Evolutionary conservation across 2,329 filamentous ascomycete genomes (phyloP), one percentile per base, ranked within the genome.

Genomic region (Aspergillus ibericus): DNA sequence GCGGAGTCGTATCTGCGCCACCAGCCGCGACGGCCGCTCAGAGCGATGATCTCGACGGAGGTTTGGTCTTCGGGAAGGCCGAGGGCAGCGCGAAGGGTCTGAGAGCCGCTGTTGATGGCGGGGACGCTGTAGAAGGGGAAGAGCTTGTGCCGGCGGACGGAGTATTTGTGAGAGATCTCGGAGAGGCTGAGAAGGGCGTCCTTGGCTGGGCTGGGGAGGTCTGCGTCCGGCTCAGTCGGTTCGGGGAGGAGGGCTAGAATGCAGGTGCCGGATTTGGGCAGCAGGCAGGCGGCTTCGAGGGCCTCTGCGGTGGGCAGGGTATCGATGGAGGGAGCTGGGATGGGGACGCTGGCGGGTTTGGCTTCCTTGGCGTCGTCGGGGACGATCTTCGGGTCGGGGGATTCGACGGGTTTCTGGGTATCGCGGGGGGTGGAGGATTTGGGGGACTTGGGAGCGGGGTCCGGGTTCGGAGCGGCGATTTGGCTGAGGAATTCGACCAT

Each of bases 21-120:
- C 95, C 95, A 99, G 42, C 85, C 83, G 55, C 92, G 87, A 69
- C 93, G 92, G 32, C 85, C 89, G 74, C 97, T 97, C 59, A 96
- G 75, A 15, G 92, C 92, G 55, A 98, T 81, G 46, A 98, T 77
- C 70, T 93, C 87, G 15, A 92, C 79, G 1, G 58, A 44, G 6
- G 85, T 78, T 9, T 32, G 29, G 0, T 76, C 74, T 2, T 70
- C 70, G 2, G 76, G 74, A 20, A 97, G 80, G 0, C 80, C 83
- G 16, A 97, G 84, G n/a, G 82, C 79, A 40, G 81, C 77, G 56
- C 86, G 80, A 4, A 93, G 74, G 5, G 75, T 72, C 1, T 78
- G 74, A 0, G 83, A 83, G 7, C 82, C 82, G n/a, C 81, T 75
- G 64, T 89, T 89, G 36, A 82, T 79, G 42, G 80, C 79, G 12